Base-by-base conservation (phyloP, 257 asterid genomes). In the Solanum peruvianum region DNA sequence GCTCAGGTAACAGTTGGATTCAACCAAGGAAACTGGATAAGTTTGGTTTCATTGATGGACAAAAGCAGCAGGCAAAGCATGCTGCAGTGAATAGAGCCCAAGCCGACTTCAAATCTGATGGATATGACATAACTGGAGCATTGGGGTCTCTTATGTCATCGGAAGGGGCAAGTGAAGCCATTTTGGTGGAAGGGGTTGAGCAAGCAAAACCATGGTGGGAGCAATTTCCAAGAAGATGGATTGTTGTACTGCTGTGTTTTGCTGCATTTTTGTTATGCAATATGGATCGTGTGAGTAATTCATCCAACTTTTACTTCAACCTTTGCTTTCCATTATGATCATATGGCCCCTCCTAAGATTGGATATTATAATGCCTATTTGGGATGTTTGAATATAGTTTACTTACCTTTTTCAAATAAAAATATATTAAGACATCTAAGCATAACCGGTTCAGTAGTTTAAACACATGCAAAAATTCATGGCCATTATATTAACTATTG, bases 231-330 rank as follows among this genome's bases (percentile, higher is more conserved):
- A 96, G 95, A 91, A 96, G 99, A 81, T 96, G 94, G 95, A 94
- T 93, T 93, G 93, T 97, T 87, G 99, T 97, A 91, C 93, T 96
- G 85, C 99, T 97, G 58, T 97, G 99, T 89, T 97, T 97, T 91
- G 89, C 94, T 86, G 94, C 99, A 47, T 97, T 97, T 92, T 89
- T 96, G 91, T 86, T 97, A 89, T 97, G 99, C 97, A 96, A 97
- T 93, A 97, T 97, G 99, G 99, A 97, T 87, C 97, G 99, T 23
- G 99, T 97, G 92, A 95, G 94, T 84, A 60, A 45, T 56, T 89
- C 85, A 35, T 49, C 78, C 76, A 20, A 16, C 44, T 86, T 62
- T 85, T 78, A 62, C 62, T 41, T 49, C 62, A 31, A 52, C 20
- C 56, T 20, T 83, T 69, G 84, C 35, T 66, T 88, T 35, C 70